Percentiles rank a stretch among this genome's conserved stretches.
Evolutionary conservation across 2,329 filamentous ascomycete genomes (phyloP).

Genomic region (Coniochaeta prunicola): DNA sequence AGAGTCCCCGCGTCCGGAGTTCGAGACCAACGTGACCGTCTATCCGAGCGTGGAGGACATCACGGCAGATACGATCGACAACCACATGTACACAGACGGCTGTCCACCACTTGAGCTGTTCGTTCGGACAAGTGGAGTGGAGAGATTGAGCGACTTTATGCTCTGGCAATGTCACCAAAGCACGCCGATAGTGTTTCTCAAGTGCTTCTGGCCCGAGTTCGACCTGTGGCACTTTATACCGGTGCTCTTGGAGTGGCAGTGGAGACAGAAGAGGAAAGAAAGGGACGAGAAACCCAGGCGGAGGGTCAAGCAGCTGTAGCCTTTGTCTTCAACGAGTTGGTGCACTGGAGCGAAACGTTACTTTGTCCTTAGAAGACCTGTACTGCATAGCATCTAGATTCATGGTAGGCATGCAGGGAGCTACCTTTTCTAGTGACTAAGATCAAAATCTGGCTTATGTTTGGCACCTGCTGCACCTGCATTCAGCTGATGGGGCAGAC

Average conservation of each 20-base stretch:
- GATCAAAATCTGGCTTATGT: no score
- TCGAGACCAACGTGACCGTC: conserved; percentile 26
- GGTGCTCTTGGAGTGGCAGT: conserved; percentile 85
- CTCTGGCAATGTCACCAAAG: conserved; percentile 95
- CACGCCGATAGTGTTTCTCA: conserved; percentile 85
- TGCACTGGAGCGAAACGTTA: no score
- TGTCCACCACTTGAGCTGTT: conserved; percentile 87
- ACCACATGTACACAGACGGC: conserved; percentile 80
- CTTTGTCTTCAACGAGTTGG: neutral
- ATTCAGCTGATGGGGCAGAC: no score
- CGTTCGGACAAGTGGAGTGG: conserved; percentile 86
- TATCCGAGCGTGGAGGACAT: conserved; percentile 77
- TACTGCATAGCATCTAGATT: no score
- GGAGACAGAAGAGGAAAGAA: conserved; percentile 52
- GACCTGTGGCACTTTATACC: conserved; percentile 90
- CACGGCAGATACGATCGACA: conserved; percentile 70
- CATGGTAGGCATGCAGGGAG: no score
- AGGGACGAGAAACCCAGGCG: conserved; percentile 37
- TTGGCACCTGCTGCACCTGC: no score
- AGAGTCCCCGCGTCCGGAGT: conserved; percentile 33
- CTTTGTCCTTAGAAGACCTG: no score
- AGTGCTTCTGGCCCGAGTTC: conserved; percentile 94
- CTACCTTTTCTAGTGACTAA: no score
- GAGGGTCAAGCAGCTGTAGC: conserved; percentile 21
- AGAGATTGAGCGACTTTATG: conserved; percentile 94